Evolutionary conservation across 176 grass and related monocot genomes (phyloP).

Genomic region (Eleusine coracana): DNA sequence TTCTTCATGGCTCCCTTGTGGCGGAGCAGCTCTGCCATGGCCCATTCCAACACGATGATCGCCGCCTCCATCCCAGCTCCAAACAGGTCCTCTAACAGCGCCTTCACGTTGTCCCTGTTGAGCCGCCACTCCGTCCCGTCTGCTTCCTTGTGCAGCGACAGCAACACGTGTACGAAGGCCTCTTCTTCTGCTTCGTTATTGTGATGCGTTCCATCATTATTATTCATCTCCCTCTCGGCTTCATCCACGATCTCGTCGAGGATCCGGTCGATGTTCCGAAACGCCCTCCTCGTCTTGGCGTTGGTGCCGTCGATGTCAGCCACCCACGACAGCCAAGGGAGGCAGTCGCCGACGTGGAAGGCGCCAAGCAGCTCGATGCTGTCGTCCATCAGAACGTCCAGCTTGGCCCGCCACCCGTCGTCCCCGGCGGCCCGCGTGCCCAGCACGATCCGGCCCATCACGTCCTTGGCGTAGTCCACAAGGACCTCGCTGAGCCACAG

Average conservation of each 20-base stretch:
- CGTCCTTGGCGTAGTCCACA: conserved; percentile 9
- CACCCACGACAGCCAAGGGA: conserved; percentile 27
- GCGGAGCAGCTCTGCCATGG: conserved; percentile 19
- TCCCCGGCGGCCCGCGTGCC: not conserved
- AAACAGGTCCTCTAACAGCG: not conserved
- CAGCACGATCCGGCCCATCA: not conserved
- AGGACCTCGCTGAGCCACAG: conserved; percentile 5
- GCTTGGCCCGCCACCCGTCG: not conserved
- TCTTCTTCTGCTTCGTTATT: not conserved
- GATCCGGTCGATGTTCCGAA: not conserved
- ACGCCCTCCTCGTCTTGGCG: not conserved
- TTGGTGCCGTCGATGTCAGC: not conserved
- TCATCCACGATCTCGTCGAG: not conserved
- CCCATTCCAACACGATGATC: conserved; percentile 8
- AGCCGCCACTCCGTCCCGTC: not conserved
- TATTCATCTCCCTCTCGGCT: too few species aligned
- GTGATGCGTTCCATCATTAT: too few species aligned
- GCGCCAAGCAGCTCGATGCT: not conserved
- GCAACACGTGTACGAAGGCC: conserved; percentile 3
- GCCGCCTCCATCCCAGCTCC: not conserved
- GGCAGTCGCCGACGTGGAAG: conserved; percentile 10
- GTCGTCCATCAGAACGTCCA: conserved; percentile 21
- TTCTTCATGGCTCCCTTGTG: not conserved
- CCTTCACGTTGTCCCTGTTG: conserved; percentile 1
- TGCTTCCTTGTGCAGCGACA: not conserved